A percentile compares a stretch with the other conserved stretches of the same genome.
phyloP scores from a whole-genome alignment of 495 filamentous ascomycete genomes.

The Thozetella sp. region DNA sequence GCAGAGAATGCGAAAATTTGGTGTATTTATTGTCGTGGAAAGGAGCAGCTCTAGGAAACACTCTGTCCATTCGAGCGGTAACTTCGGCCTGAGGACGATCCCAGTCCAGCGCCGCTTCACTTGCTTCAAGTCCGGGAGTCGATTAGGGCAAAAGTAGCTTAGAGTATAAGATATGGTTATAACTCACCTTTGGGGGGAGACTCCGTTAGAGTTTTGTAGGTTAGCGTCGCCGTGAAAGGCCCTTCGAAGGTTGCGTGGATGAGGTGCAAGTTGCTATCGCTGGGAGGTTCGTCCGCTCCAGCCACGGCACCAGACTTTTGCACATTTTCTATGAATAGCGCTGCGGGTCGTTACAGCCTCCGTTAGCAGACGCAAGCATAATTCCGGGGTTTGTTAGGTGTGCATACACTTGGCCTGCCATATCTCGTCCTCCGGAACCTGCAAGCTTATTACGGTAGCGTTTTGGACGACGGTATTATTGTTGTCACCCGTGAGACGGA shows the following conservation, averaged over 20 bases:
- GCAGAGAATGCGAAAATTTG: slow-evolving; percentile 78
- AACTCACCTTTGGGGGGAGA: slow-evolving; percentile 8
- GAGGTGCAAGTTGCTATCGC: slow-evolving; percentile 76
- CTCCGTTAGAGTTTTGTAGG: not conserved
- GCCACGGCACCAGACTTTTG: slow-evolving; percentile 67
- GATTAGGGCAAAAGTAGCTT: too few species aligned
- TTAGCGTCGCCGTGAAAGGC: slow-evolving; percentile 58
- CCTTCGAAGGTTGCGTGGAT: slow-evolving; percentile 90
- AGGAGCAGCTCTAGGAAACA: slow-evolving; percentile 71
- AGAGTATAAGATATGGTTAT: too few species aligned
- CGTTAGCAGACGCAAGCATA: slow-evolving; percentile 58
- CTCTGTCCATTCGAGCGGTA: slow-evolving; percentile 63
- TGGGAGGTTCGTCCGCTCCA: slow-evolving; percentile 61
- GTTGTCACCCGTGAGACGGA: slow-evolving; percentile 11
- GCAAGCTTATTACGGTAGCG: slow-evolving; percentile 8
- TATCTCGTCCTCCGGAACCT: slow-evolving; percentile 15
- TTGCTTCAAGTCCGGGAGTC: slow-evolving; percentile 54
- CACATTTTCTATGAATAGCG: slow-evolving; percentile 21
- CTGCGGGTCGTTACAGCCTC: slow-evolving; percentile 53
- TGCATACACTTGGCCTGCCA: slow-evolving; percentile 17
- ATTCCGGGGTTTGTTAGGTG: not conserved
- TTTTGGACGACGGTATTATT: slow-evolving; percentile 46
- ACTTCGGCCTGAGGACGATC: slow-evolving; percentile 43
- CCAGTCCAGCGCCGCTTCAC: not conserved
- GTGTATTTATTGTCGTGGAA: slow-evolving; percentile 70